phyloP scores from a whole-genome alignment of 1,284 basidiomycete species.

The Trichosporon inkin region DNA sequence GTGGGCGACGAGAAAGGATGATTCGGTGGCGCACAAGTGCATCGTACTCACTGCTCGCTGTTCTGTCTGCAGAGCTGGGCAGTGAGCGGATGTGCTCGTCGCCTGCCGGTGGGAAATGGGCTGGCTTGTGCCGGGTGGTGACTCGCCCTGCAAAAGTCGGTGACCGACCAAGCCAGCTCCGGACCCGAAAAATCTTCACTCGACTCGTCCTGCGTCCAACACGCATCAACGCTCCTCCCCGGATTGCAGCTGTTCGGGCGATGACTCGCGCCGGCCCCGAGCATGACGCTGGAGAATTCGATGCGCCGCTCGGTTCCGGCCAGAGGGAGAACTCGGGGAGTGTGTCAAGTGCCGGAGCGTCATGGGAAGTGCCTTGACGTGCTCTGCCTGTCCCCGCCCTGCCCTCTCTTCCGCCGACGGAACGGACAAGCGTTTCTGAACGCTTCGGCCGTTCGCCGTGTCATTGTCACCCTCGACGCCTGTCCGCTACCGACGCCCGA shows the following conservation, averaged over 20 bases:
- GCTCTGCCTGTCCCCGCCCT: no score
- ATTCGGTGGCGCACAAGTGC: not conserved
- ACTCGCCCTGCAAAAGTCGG: slow-evolving; percentile 4
- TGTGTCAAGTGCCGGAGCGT: no score
- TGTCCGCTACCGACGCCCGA: not conserved
- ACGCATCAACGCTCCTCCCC: not conserved
- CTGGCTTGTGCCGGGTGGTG: not conserved
- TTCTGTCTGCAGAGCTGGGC: not conserved
- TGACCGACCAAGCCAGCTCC: not conserved
- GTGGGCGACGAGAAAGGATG: not conserved
- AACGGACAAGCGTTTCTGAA: no score
- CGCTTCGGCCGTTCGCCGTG: not conserved
- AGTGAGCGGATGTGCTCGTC: not conserved
- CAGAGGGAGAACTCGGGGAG: no score
- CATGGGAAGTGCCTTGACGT: no score
- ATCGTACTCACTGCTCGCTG: not conserved
- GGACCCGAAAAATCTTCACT: slow-evolving; percentile 13
- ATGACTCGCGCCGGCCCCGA: slow-evolving; percentile 2
- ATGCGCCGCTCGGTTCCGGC: no score
- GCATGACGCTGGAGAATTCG: no score
- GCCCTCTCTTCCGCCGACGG: no score
- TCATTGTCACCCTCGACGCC: not conserved
- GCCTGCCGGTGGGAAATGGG: not conserved
- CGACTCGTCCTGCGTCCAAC: slow-evolving; percentile 2
- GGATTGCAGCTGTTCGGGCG: not conserved